Evolutionary conservation across 2,329 filamentous ascomycete genomes (phyloP), one percentile per base, ranked within the genome.

Genomic region (Colletotrichum ledebouriae): DNA sequence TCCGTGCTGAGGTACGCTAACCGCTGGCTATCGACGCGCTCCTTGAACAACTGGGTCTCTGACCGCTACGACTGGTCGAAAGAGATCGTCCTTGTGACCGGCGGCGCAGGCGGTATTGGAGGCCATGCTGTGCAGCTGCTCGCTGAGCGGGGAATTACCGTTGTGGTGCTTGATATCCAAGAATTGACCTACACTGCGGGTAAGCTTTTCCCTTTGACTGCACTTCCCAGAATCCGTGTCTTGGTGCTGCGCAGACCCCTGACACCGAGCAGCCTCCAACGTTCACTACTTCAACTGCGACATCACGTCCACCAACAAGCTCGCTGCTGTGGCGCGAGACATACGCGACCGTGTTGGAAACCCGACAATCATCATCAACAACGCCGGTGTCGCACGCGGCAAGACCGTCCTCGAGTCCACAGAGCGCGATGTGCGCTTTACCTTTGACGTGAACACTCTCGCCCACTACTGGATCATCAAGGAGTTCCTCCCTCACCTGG

Each of bases 91-190:
- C 81, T 94, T 49, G 84, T 94, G 20, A 94, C 92, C 0, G 92
- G 93, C 7, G 92, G 92, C 7, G 89, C 90, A 47, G 87, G 88
- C 63, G 92, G 92, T 0, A 94, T 95, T 73, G 92, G 92, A 13
- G 87, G 85, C 20, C 80, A 85, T 42, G 84, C 93, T 3, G 91
- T 91, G 13, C 83, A 85, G 71, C 77, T 90, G 60, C 82, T 96
- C n/a, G 89, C 88, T 0, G 86, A 89, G 75, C 82, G 80, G 69
- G 87, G 86, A 1, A 83, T 92, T 72, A 91, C 87, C 71, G 90
- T 94, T 39, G 90, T 90, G 0, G 89, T 94, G 2, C 76, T 94
- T 41, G 92, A 95, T 78, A 84, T 93, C 39, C 88, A 91, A 73
- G 42, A 61, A 3, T 78, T 90, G 78, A 86, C 84, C 20, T 90